These are phyloP conservation scores for Leccinum griseonigrum DNA, from an alignment of 1,284 basidiomycete genomes.

Conservation along the genomic window DNA sequence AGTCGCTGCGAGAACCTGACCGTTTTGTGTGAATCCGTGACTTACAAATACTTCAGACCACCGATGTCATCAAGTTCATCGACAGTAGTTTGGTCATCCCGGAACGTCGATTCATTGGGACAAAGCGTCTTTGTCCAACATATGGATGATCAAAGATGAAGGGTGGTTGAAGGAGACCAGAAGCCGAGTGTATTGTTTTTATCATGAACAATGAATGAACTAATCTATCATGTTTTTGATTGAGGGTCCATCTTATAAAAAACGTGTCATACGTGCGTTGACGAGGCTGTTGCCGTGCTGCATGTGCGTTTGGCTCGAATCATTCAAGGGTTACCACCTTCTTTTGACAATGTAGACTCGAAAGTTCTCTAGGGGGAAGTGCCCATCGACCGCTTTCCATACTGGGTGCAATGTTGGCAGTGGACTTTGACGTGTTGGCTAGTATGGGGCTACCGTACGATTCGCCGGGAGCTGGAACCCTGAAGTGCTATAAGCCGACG, in stretches of 20 bases:
- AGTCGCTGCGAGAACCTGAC: conserved; percentile 11
- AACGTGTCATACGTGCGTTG: conserved; percentile 35
- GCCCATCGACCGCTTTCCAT: conserved; percentile 5
- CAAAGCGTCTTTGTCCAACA: conserved; percentile 13
- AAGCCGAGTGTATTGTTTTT: conserved; percentile 22
- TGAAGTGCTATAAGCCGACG: conserved; percentile 15
- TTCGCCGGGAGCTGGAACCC: background rate
- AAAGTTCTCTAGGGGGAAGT: conserved; percentile 17
- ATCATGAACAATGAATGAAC: conserved; percentile 21
- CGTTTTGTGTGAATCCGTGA: background rate
- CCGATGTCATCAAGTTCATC: conserved; percentile 19
- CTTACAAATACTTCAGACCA: conserved; percentile 23
- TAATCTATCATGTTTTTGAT: conserved; percentile 32
- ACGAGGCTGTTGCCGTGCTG: conserved; percentile 33
- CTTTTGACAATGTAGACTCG: conserved; percentile 20
- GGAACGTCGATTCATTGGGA: conserved; percentile 19
- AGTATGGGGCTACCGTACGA: background rate
- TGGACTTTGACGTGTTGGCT: conserved; percentile 10
- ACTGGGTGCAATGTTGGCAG: conserved; percentile 6
- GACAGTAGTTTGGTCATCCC: conserved; percentile 9
- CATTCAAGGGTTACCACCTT: conserved; percentile 20
- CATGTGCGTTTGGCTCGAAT: conserved; percentile 16
- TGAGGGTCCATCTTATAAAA: conserved; percentile 38
- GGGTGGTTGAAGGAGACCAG: background rate
- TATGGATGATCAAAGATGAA: conserved; percentile 6